These are phyloP conservation scores for Hanseniaspora vineae DNA, from an alignment of 805 yeast genomes.

Conservation along the genomic window DNA sequence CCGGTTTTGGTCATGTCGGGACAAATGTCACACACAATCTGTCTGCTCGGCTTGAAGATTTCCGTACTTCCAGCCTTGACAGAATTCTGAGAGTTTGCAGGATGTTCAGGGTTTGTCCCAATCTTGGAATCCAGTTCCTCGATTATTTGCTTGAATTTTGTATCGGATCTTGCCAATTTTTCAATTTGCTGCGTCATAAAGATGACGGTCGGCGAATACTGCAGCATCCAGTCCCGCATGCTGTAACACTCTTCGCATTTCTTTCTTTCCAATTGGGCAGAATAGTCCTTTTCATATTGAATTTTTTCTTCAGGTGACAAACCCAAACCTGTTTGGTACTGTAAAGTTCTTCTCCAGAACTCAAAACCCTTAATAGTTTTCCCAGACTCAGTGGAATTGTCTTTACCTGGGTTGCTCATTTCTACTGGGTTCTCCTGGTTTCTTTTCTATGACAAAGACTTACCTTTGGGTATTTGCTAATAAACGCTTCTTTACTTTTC, in stretches of 20 bases:
- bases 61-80: slow-evolving; percentile 11
- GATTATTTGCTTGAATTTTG: slow-evolving; percentile 5
- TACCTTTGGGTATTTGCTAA: no score
- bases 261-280: slow-evolving; percentile 29
- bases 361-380: slow-evolving; percentile 37
- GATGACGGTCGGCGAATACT: slow-evolving; percentile 69
- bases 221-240: slow-evolving; percentile 66
- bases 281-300: slow-evolving; percentile 45
- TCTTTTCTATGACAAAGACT: no score
- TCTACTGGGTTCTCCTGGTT: background rate
- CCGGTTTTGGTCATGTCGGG: slow-evolving; percentile 71
- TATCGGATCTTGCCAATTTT: slow-evolving; percentile 30
- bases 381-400: slow-evolving; percentile 3
- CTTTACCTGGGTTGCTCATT: background rate
- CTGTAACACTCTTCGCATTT: slow-evolving; percentile 64
- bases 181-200: slow-evolving; percentile 79
- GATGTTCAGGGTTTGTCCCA: background rate
- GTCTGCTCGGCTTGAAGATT: slow-evolving; percentile 15
- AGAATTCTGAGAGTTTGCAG: background rate
- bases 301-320: slow-evolving; percentile 35
- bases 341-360: slow-evolving; percentile 70
- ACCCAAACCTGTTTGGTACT: slow-evolving; percentile 62
- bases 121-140: slow-evolving; percentile 14
- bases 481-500: no score
- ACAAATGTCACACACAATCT: slow-evolving; percentile 71